These are phyloP conservation scores for Trichoderma breve DNA, from an alignment of 2,329 filamentous ascomycete species.

Conservation along the genomic window DNA sequence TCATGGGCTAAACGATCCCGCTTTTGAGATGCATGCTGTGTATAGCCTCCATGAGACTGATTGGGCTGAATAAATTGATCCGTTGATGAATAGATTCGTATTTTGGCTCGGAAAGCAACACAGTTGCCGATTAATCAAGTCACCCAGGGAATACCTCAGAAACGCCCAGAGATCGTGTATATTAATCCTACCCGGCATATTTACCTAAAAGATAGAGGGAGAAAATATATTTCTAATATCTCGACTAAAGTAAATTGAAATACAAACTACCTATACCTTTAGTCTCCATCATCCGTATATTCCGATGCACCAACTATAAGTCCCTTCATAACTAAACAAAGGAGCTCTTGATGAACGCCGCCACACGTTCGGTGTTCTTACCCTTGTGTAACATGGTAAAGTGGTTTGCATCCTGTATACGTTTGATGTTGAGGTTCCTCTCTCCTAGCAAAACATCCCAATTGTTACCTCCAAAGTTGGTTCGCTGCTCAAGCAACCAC, in stretches of 20 bases:
- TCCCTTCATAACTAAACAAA: neutral
- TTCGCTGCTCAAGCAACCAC: conserved; percentile 67
- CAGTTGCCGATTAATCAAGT: neutral
- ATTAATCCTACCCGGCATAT: neutral
- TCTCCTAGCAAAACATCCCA: conserved; percentile 66
- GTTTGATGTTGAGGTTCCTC: conserved; percentile 4
- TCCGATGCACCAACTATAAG: neutral
- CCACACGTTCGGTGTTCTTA: conserved; percentile 10
- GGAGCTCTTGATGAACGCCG: neutral
- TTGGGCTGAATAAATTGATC: neutral
- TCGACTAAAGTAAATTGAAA: neutral
- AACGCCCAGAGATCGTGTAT: neutral
- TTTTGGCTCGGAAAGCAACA: neutral
- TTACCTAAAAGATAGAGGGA: neutral
- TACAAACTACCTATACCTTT: neutral
- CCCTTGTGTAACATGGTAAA: conserved; percentile 65
- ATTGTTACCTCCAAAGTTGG: conserved; percentile 66
- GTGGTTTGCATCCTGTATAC: conserved; percentile 54
- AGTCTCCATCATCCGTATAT: neutral
- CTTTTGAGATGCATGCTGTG: neutral
- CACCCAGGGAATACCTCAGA: no score
- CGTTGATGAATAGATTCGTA: neutral
- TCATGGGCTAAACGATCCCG: neutral
- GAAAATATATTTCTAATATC: neutral
- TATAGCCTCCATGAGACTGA: neutral